Evolutionary conservation across 2,329 filamentous ascomycete species (phyloP), one percentile per base, ranked within the genome.

Genomic region (Fusarium chlamydosporum): DNA sequence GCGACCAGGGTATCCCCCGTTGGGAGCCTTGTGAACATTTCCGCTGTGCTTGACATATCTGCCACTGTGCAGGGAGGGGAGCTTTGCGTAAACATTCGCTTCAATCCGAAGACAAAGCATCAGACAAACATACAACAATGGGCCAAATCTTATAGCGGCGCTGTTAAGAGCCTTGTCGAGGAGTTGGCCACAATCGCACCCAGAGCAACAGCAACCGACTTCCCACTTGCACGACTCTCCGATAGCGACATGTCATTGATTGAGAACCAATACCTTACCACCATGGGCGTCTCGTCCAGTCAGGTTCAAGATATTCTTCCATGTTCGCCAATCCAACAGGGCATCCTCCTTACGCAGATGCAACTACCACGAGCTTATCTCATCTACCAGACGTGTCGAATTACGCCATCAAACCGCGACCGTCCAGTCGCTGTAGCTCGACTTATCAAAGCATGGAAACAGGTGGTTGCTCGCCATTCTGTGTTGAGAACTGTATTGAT

Each of bases 291-390:
- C 27, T 41, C 48, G 3, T 52, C 35, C 11, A 31, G 13, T 7
- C 23, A 51, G 12, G 37, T 52, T n/a, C 35, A 42, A 33, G 26
- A 52, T 13, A 41, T 52, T n/a, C 48, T 52, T 15, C 48, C 48
- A 11, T 52, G 48, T 23, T 52, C 48, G 20, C 29, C 37, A 12
- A 52, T 52, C 5, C 48, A 52, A 27, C 48, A 52, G 38, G 48
- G 48, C 6, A 52, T 52, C 13, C 37, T 52, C 8, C 37, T 52
- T n/a, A 52, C 35, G 5, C 48, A 52, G 10, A 27, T 52, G 18
- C 35, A 41, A 29, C 27, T 40, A 10, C 48, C 48, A 18, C 31
- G 35, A 7, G 29, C 35, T 29, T 52, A 52, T 29, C 27, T 38
- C 27, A 41, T 52, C 18, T 23, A 52, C 11, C 48, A 52, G 33